These are phyloP conservation scores for Cyberlindnera samutprakarnensis DNA, from an alignment of 805 yeast genomes.

Conservation along the genomic window DNA sequence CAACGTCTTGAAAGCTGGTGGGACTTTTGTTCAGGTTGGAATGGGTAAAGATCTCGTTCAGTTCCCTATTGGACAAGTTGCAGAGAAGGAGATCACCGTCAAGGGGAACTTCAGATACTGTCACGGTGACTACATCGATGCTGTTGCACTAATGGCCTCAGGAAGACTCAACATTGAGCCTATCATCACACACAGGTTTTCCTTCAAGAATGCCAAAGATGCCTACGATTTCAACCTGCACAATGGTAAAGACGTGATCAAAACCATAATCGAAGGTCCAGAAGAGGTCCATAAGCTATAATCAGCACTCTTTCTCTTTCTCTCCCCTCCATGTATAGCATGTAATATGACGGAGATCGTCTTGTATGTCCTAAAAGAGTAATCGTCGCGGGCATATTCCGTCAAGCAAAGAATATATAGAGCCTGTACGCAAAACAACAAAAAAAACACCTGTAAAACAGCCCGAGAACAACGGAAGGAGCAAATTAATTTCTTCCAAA, in stretches of 20 bases:
- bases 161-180: slow-evolving; percentile 61
- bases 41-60: slow-evolving; percentile 64
- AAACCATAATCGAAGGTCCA: slow-evolving; percentile 81
- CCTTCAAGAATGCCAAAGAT: slow-evolving; percentile 62
- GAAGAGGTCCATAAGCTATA: too few species aligned
- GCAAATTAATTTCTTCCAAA: too few species aligned
- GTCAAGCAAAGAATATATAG: too few species aligned
- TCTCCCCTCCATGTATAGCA: too few species aligned
- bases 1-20: slow-evolving; percentile 54
- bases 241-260: slow-evolving; percentile 57
- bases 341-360: too few species aligned
- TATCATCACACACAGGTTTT: slow-evolving; percentile 67
- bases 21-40: slow-evolving; percentile 78
- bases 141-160: slow-evolving; percentile 57
- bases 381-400: too few species aligned
- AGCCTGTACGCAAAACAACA: too few species aligned
- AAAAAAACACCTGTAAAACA: too few species aligned
- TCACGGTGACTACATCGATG: slow-evolving; percentile 66
- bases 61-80: slow-evolving; percentile 69
- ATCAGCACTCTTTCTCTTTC: too few species aligned
- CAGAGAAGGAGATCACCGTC: slow-evolving; percentile 59
- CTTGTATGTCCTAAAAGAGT: too few species aligned
- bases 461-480: too few species aligned
- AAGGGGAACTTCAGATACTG: slow-evolving; percentile 79
- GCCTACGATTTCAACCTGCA: slow-evolving; percentile 66